Percentiles rank a stretch among this genome's conserved stretches.
Evolutionary conservation across 805 yeast species (phyloP).

Genomic region (Ogataea pilisensis): DNA sequence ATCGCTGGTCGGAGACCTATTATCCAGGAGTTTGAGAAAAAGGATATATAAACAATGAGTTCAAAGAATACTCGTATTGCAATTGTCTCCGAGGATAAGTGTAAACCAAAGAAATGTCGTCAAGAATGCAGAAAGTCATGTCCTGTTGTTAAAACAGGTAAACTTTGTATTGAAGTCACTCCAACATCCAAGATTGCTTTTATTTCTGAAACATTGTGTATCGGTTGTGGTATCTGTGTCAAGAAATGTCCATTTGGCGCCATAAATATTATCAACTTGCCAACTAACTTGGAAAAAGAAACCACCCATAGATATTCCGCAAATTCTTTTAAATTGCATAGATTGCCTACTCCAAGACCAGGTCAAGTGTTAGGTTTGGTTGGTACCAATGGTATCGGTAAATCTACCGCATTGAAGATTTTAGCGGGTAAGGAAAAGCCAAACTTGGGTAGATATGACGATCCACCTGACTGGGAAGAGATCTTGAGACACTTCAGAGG

Average conservation of each 20-base stretch:
- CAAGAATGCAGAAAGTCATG: constrained; percentile 97
- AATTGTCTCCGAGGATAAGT: constrained; percentile 87
- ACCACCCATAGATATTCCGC: constrained; percentile 98
- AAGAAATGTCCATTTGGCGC: constrained; percentile 99
- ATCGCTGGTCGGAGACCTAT: neutral
- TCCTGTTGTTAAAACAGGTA: constrained; percentile 98
- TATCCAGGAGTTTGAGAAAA: neutral
- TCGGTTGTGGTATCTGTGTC: constrained; percentile 99
- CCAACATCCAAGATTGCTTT: constrained; percentile 91
- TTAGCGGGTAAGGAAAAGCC: constrained; percentile 98
- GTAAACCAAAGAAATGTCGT: constrained; percentile 98
- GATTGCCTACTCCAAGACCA: constrained; percentile 98
- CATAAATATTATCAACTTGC: constrained; percentile 90
- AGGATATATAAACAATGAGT: constrained; percentile 24
- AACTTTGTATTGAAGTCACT: constrained; percentile 92
- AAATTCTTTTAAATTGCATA: constrained; percentile 92
- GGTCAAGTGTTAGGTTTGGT: constrained; percentile 98
- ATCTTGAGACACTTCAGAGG: constrained; percentile 91
- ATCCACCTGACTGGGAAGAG: constrained; percentile 98
- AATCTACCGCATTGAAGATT: constrained; percentile 94
- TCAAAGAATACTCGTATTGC: constrained; percentile 76
- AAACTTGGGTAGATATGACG: constrained; percentile 87
- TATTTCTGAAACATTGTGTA: constrained; percentile 89
- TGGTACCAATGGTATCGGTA: constrained; percentile 99
- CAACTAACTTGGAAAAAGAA: constrained; percentile 88